A percentile compares a stretch with the other conserved stretches of the same genome.
Evolutionary conservation across 75 land plant species (phyloP).

Genomic region (Chamaecyparis obtusa): DNA sequence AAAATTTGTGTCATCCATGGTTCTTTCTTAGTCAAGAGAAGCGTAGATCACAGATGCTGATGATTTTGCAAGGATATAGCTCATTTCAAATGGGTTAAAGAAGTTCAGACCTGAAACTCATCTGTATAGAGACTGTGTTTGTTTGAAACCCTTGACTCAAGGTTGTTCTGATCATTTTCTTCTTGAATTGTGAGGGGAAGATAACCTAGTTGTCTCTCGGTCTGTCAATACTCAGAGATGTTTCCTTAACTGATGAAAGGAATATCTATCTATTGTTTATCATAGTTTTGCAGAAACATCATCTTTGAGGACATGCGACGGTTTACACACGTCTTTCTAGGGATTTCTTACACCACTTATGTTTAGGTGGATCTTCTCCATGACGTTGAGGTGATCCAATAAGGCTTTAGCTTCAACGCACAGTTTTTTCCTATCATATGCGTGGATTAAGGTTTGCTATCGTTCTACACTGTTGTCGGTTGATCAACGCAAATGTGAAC

Average conservation of each 20-base stretch:
- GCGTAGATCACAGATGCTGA: not conserved
- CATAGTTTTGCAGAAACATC: not conserved
- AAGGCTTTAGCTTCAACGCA: not conserved
- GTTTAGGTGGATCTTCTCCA: not conserved
- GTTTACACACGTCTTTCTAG: not conserved
- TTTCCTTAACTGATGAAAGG: not conserved
- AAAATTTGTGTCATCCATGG: not conserved
- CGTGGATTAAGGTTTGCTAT: not conserved
- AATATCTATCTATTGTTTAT: not conserved
- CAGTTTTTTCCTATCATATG: not conserved
- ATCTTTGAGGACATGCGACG: not conserved
- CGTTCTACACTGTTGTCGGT: not conserved
- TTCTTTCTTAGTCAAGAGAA: not conserved
- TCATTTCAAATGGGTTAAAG: not conserved
- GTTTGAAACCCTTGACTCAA: not conserved
- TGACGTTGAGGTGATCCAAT: constrained; percentile 1
- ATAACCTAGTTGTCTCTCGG: not conserved
- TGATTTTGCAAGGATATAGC: not conserved
- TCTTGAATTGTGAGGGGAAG: not conserved
- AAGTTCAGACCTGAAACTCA: not conserved
- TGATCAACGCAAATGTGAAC: not conserved
- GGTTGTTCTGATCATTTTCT: not conserved
- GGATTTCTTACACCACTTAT: not conserved
- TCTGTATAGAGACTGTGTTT: not conserved
- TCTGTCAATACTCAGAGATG: not conserved